These are phyloP conservation scores for Paspalum vaginatum DNA, from an alignment of 176 grass and related monocot genomes.

Conservation along the genomic window DNA sequence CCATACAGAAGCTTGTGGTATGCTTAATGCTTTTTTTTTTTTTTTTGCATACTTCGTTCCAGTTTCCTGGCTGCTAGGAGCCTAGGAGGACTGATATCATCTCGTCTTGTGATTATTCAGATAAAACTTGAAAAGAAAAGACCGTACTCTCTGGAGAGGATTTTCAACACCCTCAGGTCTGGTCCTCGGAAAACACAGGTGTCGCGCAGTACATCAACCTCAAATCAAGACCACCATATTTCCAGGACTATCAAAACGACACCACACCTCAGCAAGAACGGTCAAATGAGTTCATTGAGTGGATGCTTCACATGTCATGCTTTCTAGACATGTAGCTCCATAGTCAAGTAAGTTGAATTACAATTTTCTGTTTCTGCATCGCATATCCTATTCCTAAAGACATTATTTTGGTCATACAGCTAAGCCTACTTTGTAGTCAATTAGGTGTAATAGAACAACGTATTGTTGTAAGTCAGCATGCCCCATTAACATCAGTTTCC, in stretches of 20 bases:
- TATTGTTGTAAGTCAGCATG: not conserved
- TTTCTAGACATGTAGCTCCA: constrained; percentile 50
- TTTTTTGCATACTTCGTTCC: not conserved
- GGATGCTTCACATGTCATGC: constrained; percentile 81
- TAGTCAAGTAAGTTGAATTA: constrained; percentile 42
- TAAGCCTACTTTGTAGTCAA: not conserved
- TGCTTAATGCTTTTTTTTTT: constrained; percentile 42
- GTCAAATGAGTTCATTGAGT: constrained; percentile 69
- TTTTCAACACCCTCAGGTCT: constrained; percentile 72
- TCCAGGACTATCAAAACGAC: constrained; percentile 50
- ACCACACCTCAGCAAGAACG: constrained; percentile 57
- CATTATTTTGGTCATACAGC: not conserved
- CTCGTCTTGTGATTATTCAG: constrained; percentile 41
- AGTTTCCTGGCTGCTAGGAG: not conserved
- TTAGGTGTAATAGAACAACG: not conserved
- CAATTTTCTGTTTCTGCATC: not conserved
- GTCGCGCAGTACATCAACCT: constrained; percentile 38
- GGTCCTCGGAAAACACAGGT: constrained; percentile 70
- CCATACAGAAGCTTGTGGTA: constrained; percentile 85
- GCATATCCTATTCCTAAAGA: not conserved
- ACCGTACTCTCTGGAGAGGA: constrained; percentile 72
- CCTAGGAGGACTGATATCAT: constrained; percentile 27
- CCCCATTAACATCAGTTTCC: not conserved
- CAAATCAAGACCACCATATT: constrained; percentile 52
- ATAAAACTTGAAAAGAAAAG: constrained; percentile 84